Base-by-base conservation (phyloP, 2,329 filamentous ascomycete genomes). In the Phyllosticta paracitricarpa region DNA sequence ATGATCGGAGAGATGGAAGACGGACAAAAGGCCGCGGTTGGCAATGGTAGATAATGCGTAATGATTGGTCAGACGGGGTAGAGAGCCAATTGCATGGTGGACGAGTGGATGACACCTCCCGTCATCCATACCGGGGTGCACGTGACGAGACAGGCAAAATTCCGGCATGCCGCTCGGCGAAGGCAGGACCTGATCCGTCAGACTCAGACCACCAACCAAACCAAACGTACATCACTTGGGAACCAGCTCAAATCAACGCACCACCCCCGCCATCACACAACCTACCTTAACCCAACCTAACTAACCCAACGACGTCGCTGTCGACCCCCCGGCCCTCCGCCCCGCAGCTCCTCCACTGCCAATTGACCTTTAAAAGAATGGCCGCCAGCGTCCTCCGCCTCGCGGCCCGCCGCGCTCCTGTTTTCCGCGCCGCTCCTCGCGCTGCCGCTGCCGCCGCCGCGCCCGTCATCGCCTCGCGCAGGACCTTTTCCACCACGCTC, bases 331-430 rank as follows among this genome's bases (percentile, higher is more conserved):
- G 56, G 52, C 63, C 62, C 59, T 58, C 59, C 53, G 28, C 55
- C 60, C 56, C 56, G 63, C 19, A 55, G 48, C 25, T 56, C 62
- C 33, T 22, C 19, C n/a, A 48, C 4, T n/a, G 17, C 40, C 40
- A n/a, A 17, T 48, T 48, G 40, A 48, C 19, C 19, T 22, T 40
- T n/a, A 4, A 48, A 48, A 48, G 70, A 77, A 89, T 88, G 84
- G 86, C 87, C 70, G 78, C 83, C 67, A 80, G 84, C 65, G 76
- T 91, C 72, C 80, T 91, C 78, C 87, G 89, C 74, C 77, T 86
- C 72, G 86, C 87, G 76, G 82, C 83, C 76, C 88, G 88, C 77
- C 82, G 73, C 73, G 78, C 80, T 64, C 72, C 75, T 65, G 77
- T 79, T 75, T 19, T 82, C 76, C 78, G 79, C 75, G 79, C 82